These are phyloP conservation scores for Poronia punctata DNA, from an alignment of 495 filamentous ascomycete genomes.

Conservation along the genomic window DNA sequence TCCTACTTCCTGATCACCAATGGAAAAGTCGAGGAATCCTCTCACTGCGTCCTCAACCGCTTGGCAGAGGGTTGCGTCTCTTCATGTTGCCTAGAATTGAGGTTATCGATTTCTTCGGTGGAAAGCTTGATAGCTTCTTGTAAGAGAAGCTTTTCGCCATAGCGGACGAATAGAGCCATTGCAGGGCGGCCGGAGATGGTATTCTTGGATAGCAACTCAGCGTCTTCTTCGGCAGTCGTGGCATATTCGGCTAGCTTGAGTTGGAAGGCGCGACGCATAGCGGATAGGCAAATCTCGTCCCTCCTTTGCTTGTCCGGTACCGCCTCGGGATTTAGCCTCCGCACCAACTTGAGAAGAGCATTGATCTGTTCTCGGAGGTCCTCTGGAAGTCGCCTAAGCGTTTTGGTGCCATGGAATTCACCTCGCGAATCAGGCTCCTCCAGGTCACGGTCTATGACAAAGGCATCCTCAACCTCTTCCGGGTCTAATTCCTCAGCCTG, in stretches of 20 bases:
- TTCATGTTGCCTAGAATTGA: slow-evolving; percentile 23
- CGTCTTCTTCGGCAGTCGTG: slow-evolving; percentile 58
- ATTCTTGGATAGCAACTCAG: slow-evolving; percentile 36
- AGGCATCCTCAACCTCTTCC: slow-evolving; percentile 37
- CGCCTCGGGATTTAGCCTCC: slow-evolving; percentile 29
- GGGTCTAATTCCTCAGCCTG: slow-evolving; percentile 19
- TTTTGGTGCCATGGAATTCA: slow-evolving; percentile 19
- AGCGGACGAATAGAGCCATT: slow-evolving; percentile 71
- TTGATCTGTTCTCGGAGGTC: slow-evolving; percentile 34
- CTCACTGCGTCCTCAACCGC: slow-evolving; percentile 28
- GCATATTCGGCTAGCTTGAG: slow-evolving; percentile 49
- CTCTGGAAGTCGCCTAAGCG: slow-evolving; percentile 28
- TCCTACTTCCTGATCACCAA: too few species aligned
- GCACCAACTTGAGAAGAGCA: slow-evolving; percentile 32
- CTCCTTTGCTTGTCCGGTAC: slow-evolving; percentile 34
- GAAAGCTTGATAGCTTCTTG: slow-evolving; percentile 39
- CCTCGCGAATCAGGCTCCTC: slow-evolving; percentile 34
- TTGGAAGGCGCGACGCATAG: slow-evolving; percentile 34
- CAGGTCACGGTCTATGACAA: slow-evolving; percentile 37
- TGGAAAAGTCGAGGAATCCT: background rate
- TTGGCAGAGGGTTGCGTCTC: slow-evolving; percentile 35
- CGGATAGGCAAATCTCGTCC: slow-evolving; percentile 31
- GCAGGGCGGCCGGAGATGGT: slow-evolving; percentile 35
- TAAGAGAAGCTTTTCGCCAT: slow-evolving; percentile 74
- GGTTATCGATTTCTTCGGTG: slow-evolving; percentile 22